A percentile compares a stretch with the other conserved stretches of the same genome.
phyloP scores from a whole-genome alignment of 2,329 filamentous ascomycete species.

The Neodidymelliopsis sp. region DNA sequence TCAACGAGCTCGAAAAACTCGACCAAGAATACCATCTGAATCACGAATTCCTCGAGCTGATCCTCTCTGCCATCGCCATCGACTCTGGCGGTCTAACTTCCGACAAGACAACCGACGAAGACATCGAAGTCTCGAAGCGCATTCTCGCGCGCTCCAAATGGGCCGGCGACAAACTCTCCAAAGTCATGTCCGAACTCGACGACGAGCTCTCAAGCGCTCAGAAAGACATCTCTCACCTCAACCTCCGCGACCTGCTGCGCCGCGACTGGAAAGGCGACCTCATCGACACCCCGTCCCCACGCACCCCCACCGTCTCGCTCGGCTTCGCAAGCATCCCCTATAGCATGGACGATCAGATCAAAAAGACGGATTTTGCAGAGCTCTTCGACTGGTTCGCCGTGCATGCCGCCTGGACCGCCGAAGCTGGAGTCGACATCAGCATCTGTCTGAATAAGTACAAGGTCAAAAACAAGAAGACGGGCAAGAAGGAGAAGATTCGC shows the following conservation, averaged over 20 bases:
- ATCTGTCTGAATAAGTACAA: constrained; percentile 58
- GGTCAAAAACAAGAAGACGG: constrained; percentile 44
- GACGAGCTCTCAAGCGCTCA: constrained; percentile 52
- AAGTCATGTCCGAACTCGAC: constrained; percentile 54
- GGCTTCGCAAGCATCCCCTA: constrained; percentile 57
- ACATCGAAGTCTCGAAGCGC: constrained; percentile 50
- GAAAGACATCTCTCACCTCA: constrained; percentile 53
- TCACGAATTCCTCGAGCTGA: constrained; percentile 58
- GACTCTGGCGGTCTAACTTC: constrained; percentile 53
- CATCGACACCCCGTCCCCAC: constrained; percentile 56
- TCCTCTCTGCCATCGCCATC: constrained; percentile 57
- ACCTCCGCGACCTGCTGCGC: constrained; percentile 55
- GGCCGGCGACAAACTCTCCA: constrained; percentile 48
- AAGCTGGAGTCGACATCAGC: constrained; percentile 54
- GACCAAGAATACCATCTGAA: constrained; percentile 57
- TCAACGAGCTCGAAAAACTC: constrained; percentile 55
- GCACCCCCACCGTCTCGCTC: constrained; percentile 56
- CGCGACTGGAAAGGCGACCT: constrained; percentile 59
- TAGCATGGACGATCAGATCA: constrained; percentile 56
- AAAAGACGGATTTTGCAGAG: constrained; percentile 56
- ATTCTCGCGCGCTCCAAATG: constrained; percentile 55
- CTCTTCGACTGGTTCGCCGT: constrained; percentile 60
- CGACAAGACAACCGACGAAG: constrained; percentile 49
- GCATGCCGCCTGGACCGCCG: constrained; percentile 58
- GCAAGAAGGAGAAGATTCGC: constrained; percentile 56